A percentile compares a stretch with the other conserved stretches of the same genome.
Evolutionary conservation across 106 monocot species (phyloP).

Genomic region (Dioscorea dumetorum): DNA sequence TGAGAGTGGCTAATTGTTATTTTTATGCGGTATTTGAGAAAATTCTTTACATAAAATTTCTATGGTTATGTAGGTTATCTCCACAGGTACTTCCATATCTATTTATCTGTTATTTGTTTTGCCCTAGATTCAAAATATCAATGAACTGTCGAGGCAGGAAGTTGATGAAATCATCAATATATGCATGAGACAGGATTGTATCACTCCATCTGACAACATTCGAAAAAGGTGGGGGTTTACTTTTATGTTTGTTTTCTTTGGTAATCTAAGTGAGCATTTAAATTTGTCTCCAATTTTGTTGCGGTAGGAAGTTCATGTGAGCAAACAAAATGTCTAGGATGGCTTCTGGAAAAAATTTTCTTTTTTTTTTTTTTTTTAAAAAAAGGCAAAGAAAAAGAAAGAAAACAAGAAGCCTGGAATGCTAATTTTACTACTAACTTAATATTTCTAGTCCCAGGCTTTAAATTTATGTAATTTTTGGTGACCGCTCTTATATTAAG

Average conservation of each 20-base stretch:
- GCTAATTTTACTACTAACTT: too few species aligned
- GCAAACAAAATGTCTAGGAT: too few species aligned
- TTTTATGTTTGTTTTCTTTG: neutral
- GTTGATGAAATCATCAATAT: conserved; percentile 88
- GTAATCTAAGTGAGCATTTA: neutral
- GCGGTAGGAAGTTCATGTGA: too few species aligned
- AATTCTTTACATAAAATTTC: neutral
- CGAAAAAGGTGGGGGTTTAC: conserved; percentile 54
- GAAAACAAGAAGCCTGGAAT: too few species aligned
- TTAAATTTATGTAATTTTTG: too few species aligned
- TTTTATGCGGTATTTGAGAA: neutral
- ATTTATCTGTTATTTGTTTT: neutral
- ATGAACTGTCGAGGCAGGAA: conserved; percentile 95
- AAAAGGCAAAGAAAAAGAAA: too few species aligned
- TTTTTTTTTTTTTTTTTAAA: too few species aligned
- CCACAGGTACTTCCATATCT: neutral
- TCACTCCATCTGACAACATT: conserved; percentile 58
- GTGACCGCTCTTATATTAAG: too few species aligned
- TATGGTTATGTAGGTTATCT: neutral
- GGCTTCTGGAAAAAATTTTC: too few species aligned
- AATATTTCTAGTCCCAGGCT: too few species aligned
- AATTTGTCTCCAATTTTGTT: too few species aligned
- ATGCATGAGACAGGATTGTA: conserved; percentile 50
- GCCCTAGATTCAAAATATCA: conserved; percentile 77
- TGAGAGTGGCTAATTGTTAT: neutral